Base-by-base conservation (phyloP, 1,139 yeast species). In the Geotrichum reessii region DNA sequence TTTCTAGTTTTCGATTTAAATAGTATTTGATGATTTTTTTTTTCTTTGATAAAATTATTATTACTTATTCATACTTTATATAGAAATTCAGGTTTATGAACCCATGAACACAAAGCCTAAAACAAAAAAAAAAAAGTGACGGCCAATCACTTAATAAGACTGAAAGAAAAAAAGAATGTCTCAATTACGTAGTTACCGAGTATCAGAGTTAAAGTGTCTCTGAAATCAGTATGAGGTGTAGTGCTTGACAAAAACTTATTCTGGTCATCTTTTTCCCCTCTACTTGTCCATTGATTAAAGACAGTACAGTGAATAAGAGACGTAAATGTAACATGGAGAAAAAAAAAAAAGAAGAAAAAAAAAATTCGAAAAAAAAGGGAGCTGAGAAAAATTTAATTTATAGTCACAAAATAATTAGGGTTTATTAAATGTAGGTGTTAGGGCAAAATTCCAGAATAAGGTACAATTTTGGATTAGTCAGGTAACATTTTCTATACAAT, bases 291-390 rank as follows among this genome's bases (percentile, higher is more conserved):
- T 25, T 49, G 21, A 40, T 22, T 40, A 21, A 33, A 28, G 37
- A 40, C 54, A 52, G 54, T 52, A 52, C 54, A 52, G 54, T 52
- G 54, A 52, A 52, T 52, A 52, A 52, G 54, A 40, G 54, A 52
- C 54, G 42, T 52, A 40, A 37, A 40, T 52, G 24, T 40, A 37
- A 42, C n/a, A 37, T 42, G 54, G 44, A 52, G 54, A 52, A 52
- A 42, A 52, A 52, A 25, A 52, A n/a, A n/a, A n/a, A n/a, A n/a
- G 27, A 17, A 42, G 24, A 25, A 44, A 33, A 44, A 22, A 22
- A 22, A 42, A 8, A 21, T 2, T 11, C 9, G 17, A 6, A 12
- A 33, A 6, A 33, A 12, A 5, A 4, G n/a, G n/a, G n/a, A 4
- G 6, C 40, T 1, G 4, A 17, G 9, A 33, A 33, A 33, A 33